Percentiles rank a stretch among this genome's conserved stretches.
Conservation (phyloP, 1,284 basidiomycete genomes). For the Apiotrichum porosum region DNA sequence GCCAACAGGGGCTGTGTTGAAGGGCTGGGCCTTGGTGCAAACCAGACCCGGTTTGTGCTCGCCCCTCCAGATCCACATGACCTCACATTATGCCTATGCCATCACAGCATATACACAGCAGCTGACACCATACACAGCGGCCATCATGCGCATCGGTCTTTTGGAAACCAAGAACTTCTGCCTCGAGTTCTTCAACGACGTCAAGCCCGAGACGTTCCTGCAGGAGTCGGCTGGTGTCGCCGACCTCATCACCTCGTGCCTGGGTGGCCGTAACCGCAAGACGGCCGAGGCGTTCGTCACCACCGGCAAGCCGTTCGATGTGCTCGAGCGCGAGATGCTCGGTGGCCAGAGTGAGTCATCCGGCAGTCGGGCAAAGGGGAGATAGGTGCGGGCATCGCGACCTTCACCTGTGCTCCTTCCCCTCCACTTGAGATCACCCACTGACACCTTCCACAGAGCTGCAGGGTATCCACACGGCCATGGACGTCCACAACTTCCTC, state of each 20-base stretch:
- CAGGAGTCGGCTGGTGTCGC: slow-evolving; percentile 55
- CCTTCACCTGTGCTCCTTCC: not conserved
- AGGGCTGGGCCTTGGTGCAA: no score
- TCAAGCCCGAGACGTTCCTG: slow-evolving; percentile 54
- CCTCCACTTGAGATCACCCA: not conserved
- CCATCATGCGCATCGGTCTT: slow-evolving; percentile 56
- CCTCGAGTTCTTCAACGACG: slow-evolving; percentile 55
- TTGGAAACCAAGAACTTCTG: slow-evolving; percentile 53
- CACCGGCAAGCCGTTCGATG: slow-evolving; percentile 52
- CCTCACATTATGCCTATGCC: no score
- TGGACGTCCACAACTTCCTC: slow-evolving; percentile 54
- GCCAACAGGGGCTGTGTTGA: no score
- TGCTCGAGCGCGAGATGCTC: slow-evolving; percentile 55
- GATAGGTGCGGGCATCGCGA: not conserved
- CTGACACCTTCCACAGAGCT: slow-evolving; percentile 40
- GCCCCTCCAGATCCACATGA: no score
- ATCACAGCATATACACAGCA: no score
- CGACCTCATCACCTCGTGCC: slow-evolving; percentile 57
- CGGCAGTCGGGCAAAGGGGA: no score
- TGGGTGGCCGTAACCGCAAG: slow-evolving; percentile 56
- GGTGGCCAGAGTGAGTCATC: slow-evolving; percentile 53
- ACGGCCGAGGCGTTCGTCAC: slow-evolving; percentile 53
- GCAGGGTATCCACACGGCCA: slow-evolving; percentile 53
- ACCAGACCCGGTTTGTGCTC: no score
- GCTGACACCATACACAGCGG: slow-evolving; percentile 48